These are phyloP conservation scores for Jackrogersella minutella DNA, from an alignment of 495 filamentous ascomycete species.

Conservation along the genomic window DNA sequence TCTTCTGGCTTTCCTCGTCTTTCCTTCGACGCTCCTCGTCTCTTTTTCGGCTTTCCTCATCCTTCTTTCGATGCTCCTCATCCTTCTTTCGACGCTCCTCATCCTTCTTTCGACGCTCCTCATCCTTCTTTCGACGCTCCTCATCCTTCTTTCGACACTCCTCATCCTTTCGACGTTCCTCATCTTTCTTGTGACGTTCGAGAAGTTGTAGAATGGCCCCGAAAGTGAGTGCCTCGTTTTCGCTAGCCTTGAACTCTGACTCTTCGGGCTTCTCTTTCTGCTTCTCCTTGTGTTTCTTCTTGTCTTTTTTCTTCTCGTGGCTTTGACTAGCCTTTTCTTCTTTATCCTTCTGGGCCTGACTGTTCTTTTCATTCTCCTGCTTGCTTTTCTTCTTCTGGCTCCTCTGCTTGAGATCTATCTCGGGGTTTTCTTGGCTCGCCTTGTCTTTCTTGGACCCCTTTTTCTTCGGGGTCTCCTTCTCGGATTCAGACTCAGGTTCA, in stretches of 20 bases:
- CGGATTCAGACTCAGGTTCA: conserved; percentile 19
- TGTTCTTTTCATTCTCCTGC: conserved; percentile 3
- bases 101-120: no score
- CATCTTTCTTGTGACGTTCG: no score
- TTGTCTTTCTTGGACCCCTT: conserved; percentile 23
- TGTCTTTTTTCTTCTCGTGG: background rate
- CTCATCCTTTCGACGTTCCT: no score
- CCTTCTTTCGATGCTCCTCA: no score
- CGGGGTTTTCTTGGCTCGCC: background rate
- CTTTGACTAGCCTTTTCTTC: background rate
- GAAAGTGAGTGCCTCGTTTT: no score
- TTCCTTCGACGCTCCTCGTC: no score
- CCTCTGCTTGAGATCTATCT: conserved; percentile 2
- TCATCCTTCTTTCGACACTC: no score
- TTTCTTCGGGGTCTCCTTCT: conserved; percentile 20
- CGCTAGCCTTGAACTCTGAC: conserved; percentile 4
- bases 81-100: no score
- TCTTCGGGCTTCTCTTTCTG: background rate
- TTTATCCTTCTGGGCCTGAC: conserved; percentile 17
- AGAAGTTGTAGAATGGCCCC: no score
- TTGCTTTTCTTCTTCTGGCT: conserved; percentile 12
- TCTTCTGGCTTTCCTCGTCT: no score
- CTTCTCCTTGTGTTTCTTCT: background rate
- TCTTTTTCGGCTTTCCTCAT: background rate
- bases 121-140: no score